Evolutionary conservation across 2,329 filamentous ascomycete genomes (phyloP).

Genomic region (Monilinia aucupariae): DNA sequence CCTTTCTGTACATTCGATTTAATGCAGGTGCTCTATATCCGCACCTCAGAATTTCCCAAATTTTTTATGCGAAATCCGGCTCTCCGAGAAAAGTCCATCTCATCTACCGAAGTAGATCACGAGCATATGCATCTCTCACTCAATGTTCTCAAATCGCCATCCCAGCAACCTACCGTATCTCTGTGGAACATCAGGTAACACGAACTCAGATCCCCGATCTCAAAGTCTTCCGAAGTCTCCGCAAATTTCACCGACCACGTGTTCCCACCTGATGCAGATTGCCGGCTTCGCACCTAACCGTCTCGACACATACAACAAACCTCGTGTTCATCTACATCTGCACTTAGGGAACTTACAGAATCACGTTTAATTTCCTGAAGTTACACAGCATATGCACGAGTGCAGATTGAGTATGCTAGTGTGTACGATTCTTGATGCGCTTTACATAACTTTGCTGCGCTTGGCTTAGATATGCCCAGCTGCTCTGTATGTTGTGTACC

Average conservation of each 20-base stretch:
- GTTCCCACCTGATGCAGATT: slow-evolving; percentile 13
- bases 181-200: not conserved
- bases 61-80: not conserved
- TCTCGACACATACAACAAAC: slow-evolving; percentile 12
- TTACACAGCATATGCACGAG: slow-evolving; percentile 8
- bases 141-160: not conserved
- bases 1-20: not conserved
- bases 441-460: not conserved
- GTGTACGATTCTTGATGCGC: not conserved
- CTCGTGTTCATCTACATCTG: slow-evolving; percentile 11
- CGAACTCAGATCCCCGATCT: slow-evolving; percentile 11
- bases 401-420: not conserved
- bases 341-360: slow-evolving; percentile 8
- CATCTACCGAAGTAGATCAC: not conserved
- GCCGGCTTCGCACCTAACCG: slow-evolving; percentile 15
- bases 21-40: not conserved
- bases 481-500: not conserved
- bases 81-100: not conserved
- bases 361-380: slow-evolving; percentile 16
- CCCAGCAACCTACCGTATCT: slow-evolving; percentile 6
- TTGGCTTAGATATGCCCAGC: slow-evolving; percentile 11
- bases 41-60: too few relatives aligned
- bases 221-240: slow-evolving; percentile 6
- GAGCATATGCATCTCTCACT: not conserved
- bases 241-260: slow-evolving; percentile 14